phyloP scores from a whole-genome alignment of 495 filamentous ascomycete genomes.

The Hypoxylon rickii region DNA sequence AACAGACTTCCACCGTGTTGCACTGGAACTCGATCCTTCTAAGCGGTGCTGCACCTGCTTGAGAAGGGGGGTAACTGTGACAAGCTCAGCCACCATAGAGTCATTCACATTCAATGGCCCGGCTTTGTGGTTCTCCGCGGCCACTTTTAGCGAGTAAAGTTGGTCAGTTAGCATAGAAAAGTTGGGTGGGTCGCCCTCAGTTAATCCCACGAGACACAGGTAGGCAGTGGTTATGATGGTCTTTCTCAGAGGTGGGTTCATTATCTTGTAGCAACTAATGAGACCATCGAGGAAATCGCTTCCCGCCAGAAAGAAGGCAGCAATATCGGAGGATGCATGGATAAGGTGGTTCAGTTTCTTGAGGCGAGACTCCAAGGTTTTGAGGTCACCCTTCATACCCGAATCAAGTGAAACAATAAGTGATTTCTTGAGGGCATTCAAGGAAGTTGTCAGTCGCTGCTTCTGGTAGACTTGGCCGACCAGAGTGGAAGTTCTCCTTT shows the following conservation, averaged over 20 bases:
- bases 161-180: conserved; percentile 76
- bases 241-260: conserved; percentile 61
- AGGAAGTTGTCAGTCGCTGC: conserved; percentile 42
- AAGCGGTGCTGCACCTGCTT: conserved; percentile 53
- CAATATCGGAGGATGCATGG: conserved; percentile 55
- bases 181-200: conserved; percentile 67
- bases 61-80: conserved; percentile 63
- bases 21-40: conserved; percentile 42
- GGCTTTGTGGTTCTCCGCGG: conserved; percentile 60
- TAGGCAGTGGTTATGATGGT: conserved; percentile 72
- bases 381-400: conserved; percentile 52
- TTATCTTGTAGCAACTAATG: conserved; percentile 64
- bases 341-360: conserved; percentile 57
- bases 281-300: conserved; percentile 85
- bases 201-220: conserved; percentile 68
- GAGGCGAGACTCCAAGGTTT: conserved; percentile 49
- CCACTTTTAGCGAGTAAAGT: conserved; percentile 75
- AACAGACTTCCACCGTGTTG: conserved; percentile 62
- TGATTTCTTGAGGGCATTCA: conserved; percentile 48
- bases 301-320: conserved; percentile 73
- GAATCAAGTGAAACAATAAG: conserved; percentile 56
- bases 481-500: conserved; percentile 45
- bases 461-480: conserved; percentile 39
- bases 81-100: conserved; percentile 64
- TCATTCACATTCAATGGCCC: conserved; percentile 56